Evolutionary conservation across 2,329 filamentous ascomycete species (phyloP).

Genomic region (Colletotrichum noveboracense): DNA sequence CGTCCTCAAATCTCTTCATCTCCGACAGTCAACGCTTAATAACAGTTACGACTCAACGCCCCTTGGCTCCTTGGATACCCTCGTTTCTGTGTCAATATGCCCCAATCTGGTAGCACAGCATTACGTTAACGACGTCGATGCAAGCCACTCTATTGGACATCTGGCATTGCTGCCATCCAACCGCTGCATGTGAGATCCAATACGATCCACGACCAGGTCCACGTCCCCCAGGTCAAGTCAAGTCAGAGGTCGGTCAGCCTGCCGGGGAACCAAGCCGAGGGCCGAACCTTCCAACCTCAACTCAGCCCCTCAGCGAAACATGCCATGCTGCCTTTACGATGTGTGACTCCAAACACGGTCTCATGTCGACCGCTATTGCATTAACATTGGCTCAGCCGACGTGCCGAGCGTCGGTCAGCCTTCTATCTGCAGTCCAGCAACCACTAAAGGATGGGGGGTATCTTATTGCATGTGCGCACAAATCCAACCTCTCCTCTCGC

Average conservation of each 20-base stretch:
- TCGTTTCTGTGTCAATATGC: background rate
- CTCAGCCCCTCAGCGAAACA: background rate
- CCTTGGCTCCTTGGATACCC: background rate
- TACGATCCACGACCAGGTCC: slow-evolving; percentile 5
- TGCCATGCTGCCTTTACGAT: background rate
- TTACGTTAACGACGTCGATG: slow-evolving; percentile 7
- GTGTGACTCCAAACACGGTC: background rate
- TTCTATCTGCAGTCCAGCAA: background rate
- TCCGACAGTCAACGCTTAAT: background rate
- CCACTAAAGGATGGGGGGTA: slow-evolving; percentile 6
- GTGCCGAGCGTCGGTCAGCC: slow-evolving; percentile 1
- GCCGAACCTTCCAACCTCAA: background rate
- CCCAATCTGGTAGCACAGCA: slow-evolving; percentile 1
- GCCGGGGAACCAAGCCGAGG: background rate
- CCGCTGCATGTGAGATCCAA: slow-evolving; percentile 20
- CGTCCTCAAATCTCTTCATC: background rate
- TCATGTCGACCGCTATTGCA: background rate
- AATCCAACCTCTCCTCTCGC: background rate
- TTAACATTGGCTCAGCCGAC: slow-evolving; percentile 9
- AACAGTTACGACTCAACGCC: background rate
- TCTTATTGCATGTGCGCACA: slow-evolving; percentile 19
- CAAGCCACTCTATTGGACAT: slow-evolving; percentile 15
- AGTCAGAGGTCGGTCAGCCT: background rate
- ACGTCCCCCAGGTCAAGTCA: background rate
- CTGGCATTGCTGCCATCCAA: background rate